Evolutionary conservation across 1,284 basidiomycete species (phyloP).

Genomic region (Apiotrichum porosum): DNA sequence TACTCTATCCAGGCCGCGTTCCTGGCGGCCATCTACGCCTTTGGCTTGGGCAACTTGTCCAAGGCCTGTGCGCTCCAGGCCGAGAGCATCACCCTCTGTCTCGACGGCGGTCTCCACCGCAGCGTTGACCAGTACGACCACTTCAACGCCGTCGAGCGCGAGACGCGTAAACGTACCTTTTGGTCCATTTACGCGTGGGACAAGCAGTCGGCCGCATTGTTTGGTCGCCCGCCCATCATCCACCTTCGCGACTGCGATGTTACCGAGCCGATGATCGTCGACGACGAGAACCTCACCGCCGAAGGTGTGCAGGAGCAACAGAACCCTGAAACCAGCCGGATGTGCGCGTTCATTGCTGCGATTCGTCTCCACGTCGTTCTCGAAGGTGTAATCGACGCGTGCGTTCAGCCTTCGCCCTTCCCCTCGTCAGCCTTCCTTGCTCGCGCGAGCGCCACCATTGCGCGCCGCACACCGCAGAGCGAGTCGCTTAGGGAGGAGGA

Average conservation of each 20-base stretch:
- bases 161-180: conserved; percentile 82
- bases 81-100: conserved; percentile 70
- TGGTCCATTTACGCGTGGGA: conserved; percentile 91
- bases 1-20: conserved; percentile 85
- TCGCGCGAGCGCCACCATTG: conserved; percentile 46
- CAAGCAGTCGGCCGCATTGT: conserved; percentile 71
- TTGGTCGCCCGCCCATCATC: conserved; percentile 78
- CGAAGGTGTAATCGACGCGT: conserved; percentile 58
- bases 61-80: conserved; percentile 77
- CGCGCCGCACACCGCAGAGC: conserved; percentile 45
- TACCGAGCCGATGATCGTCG: conserved; percentile 71
- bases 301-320: conserved; percentile 66
- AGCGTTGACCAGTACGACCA: conserved; percentile 81
- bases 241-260: conserved; percentile 81
- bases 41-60: conserved; percentile 79
- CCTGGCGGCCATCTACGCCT: conserved; percentile 78
- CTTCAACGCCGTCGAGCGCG: conserved; percentile 79
- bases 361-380: conserved; percentile 75
- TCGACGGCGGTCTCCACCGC: conserved; percentile 81
- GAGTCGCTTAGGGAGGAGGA: conserved; percentile 74
- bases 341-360: conserved; percentile 70
- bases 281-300: conserved; percentile 76
- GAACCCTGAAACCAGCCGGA: conserved; percentile 63
- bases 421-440: conserved; percentile 48
- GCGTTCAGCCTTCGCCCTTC: conserved; percentile 48